These are phyloP conservation scores for Microsporum canis DNA, from an alignment of 2,329 filamentous ascomycete species.

Conservation along the genomic window DNA sequence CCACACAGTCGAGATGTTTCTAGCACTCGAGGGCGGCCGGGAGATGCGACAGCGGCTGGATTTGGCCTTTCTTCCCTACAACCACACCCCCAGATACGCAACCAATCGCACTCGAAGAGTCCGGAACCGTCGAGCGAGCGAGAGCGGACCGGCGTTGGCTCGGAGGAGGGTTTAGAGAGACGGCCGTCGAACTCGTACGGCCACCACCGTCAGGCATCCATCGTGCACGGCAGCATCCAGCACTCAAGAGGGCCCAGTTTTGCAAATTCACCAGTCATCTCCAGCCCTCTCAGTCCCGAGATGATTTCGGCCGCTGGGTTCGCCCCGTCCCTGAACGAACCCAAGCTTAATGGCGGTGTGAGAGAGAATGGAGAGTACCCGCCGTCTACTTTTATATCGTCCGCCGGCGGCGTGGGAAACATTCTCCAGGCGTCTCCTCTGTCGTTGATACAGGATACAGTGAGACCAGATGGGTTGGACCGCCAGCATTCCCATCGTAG, in stretches of 20 bases:
- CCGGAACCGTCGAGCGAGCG: conserved; percentile 28
- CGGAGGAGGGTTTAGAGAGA: conserved; percentile 30
- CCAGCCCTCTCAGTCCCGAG: conserved; percentile 78
- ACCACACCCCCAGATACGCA: conserved; percentile 25
- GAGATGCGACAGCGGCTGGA: conserved; percentile 26
- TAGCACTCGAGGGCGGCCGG: conserved; percentile 31
- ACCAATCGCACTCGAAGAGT: conserved; percentile 34
- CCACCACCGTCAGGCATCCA: conserved; percentile 80
- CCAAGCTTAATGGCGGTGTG: conserved; percentile 17
- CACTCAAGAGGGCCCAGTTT: conserved; percentile 80
- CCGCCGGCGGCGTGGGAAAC: conserved; percentile 33
- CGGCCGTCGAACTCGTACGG: conserved; percentile 51
- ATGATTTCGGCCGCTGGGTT: conserved; percentile 61
- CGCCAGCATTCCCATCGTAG: conserved; percentile 26
- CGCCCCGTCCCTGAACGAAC: conserved; percentile 44
- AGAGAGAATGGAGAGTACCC: conserved; percentile 26
- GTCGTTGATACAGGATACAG: conserved; percentile 31
- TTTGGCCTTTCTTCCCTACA: conserved; percentile 28
- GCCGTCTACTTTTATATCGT: conserved; percentile 16
- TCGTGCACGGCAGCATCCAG: conserved; percentile 81
- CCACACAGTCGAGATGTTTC: conserved; percentile 37
- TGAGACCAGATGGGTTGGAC: conserved; percentile 18
- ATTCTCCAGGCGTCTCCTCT: conserved; percentile 22
- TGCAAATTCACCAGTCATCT: conserved; percentile 51
- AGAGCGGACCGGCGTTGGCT: conserved; percentile 20